Conservation (phyloP, 225 moss, liverwort and hornwort species). For the Physcomitrium patens region DNA sequence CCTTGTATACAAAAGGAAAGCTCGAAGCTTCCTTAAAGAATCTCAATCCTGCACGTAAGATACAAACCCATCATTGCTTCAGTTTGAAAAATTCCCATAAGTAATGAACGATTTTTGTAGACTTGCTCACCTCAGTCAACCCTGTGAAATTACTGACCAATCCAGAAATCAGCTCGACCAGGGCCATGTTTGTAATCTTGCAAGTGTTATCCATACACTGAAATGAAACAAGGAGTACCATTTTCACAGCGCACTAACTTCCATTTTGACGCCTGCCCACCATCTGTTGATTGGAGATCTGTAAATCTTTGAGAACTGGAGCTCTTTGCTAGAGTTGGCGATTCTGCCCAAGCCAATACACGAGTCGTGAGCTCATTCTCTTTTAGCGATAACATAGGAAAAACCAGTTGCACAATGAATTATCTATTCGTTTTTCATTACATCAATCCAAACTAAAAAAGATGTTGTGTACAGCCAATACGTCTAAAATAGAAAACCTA, state of each 20-base stretch:
- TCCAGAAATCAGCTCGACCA: not conserved
- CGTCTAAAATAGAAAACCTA: too few species aligned
- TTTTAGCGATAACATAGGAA: constrained; percentile 1
- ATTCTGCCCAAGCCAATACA: constrained; percentile 42
- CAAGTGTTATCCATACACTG: constrained; percentile 13
- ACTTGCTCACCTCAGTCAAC: constrained; percentile 7
- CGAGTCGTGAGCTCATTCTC: not conserved
- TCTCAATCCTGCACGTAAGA: constrained; percentile 54
- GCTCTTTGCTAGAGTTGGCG: constrained; percentile 34
- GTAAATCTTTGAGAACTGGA: constrained; percentile 32
- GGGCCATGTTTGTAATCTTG: not conserved
- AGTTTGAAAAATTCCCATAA: constrained; percentile 16
- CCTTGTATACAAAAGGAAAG: constrained; percentile 55
- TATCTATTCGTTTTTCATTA: not conserved
- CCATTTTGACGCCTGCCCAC: constrained; percentile 51
- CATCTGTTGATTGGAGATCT: constrained; percentile 37
- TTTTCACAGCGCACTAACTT: constrained; percentile 61
- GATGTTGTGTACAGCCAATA: too few species aligned
- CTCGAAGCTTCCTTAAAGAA: constrained; percentile 58
- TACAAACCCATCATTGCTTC: constrained; percentile 27
- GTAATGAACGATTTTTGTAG: not conserved
- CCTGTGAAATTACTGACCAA: not conserved
- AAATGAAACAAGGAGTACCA: constrained; percentile 39
- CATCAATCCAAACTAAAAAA: constrained; percentile 12
- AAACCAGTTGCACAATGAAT: constrained; percentile 9